Base-by-base conservation (phyloP, 2,329 filamentous ascomycete species). In the Colletotrichum ledebouriae region DNA sequence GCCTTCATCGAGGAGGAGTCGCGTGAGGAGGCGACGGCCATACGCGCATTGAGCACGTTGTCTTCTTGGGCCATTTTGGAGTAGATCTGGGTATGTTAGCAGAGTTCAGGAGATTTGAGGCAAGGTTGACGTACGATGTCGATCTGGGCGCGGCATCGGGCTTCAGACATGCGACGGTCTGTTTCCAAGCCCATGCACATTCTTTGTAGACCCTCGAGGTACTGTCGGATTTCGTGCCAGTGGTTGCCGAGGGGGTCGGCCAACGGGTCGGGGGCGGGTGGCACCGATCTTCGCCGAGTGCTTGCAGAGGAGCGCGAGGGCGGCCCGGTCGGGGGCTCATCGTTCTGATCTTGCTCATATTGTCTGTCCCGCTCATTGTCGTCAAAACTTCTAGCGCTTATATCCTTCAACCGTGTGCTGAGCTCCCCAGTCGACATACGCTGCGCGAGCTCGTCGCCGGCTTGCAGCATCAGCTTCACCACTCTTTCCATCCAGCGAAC, bases 1-100 rank as follows among this genome's bases (percentile, higher is more conserved):
- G 82, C 82, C 49, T 84, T 84, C 81, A 84, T 84, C 1, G 82
- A 83, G 0, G 81, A 83, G 20, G 78, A 82, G 73, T 84, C 82
- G 15, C 79, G 77, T 1, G 78, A 77, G 2, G 78, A 80, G 2
- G 79, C 74, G 2, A 81, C 79, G 3, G 79, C 79, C 79, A 81
- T 81, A 15, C 79, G 75, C 4, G 79, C 79, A 59, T 80, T 81
- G 57, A 84, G 77, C 33, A 82, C 81, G 70, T 84, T 84, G 72
- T 84, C 82, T 66, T 84, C 82, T 69, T 84, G 82, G 3, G 82
- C 82, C 79, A 84, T 83, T 71, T 83, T 83, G 70, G 79, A 82
- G 75, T 83, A 84, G 66, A 84, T 83, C 79, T 81, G 53, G 1
- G 15, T 1, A 4, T 20, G 22, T 73, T 9, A 74, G 72, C 20